Evolutionary conservation across 257 asterid genomes (phyloP).

Genomic region (Solanum virginianum): DNA sequence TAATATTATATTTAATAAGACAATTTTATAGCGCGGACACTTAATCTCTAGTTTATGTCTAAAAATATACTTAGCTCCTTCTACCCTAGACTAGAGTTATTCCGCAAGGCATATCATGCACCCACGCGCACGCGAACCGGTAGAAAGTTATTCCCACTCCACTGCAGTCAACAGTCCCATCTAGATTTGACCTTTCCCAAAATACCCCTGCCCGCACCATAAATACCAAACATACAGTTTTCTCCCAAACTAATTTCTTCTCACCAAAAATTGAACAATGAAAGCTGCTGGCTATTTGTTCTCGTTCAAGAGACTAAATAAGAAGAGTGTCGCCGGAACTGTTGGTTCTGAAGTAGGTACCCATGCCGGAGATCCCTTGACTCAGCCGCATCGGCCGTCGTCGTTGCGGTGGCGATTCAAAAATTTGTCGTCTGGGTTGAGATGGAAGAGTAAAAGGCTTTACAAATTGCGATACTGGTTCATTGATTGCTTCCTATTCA

Average conservation of each 20-base stretch:
- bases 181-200: neutral
- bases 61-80: no score
- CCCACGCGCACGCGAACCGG: no score
- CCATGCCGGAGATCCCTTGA: neutral
- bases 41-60: no score
- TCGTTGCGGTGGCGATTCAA: conserved; percentile 14
- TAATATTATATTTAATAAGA: no score
- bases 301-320: neutral
- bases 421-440: conserved; percentile 7
- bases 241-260: neutral
- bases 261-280: neutral
- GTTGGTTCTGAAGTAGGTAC: neutral
- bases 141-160: neutral
- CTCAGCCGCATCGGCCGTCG: neutral
- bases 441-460: conserved; percentile 10
- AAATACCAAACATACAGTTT: neutral
- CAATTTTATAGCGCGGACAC: no score
- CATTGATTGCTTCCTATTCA: conserved; percentile 32
- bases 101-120: no score
- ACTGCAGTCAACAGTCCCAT: neutral
- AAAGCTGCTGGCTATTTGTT: neutral
- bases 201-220: neutral
- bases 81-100: no score
- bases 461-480: conserved; percentile 11
- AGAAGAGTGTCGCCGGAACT: neutral